Evolutionary conservation across 2,329 filamentous ascomycete genomes (phyloP), one percentile per base, ranked within the genome.

Genomic region (Orbilia ellipsospora): DNA sequence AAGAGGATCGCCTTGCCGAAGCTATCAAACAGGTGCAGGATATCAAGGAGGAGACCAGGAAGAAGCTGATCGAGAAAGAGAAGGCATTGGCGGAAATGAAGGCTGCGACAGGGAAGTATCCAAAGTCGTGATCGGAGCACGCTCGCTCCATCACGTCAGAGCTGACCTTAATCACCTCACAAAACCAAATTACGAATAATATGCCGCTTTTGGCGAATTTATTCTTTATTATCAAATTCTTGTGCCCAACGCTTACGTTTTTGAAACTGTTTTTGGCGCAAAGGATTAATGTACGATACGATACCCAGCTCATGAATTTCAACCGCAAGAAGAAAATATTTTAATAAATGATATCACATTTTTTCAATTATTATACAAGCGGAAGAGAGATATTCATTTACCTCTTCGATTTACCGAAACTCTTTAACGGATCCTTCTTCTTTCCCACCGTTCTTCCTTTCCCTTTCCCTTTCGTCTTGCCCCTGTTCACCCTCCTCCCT

Each of bases 401-500:
- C 48, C 55, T 72, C 56, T 63, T 62, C 51, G 55, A 40, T 54
- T 42, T 64, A n/a, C 73, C 67, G 63, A 73, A 70, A 31, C 61
- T 73, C 57, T 70, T 73, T 48, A 77, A 74, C 80, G 77, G 48
- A 81, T 82, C 44, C 81, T 86, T 78, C 85, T 85, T 48, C 86
- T 86, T n/a, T 78, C 81, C 42, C 88, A 89, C 78, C 84, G 4
- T 36, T 18, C 42, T 28, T 18, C 36, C 40, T 44, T 81, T 82
- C 6, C 78, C 80, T 50, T 83, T 83, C 77, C 84, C 85, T 78
- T 81, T 83, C 77, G 82, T 82, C 69, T 84, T 83, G 0, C 82
- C 82, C 76, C 85, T 86, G 83, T 84, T 18, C 82, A 80, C 78
- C 82, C 83, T 81, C 80, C 80, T 50, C 80, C 81, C 80, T 86